Percentiles rank a stretch among this genome's conserved stretches.
These are phyloP conservation scores for Scleroderma citrinum DNA, from an alignment of 768 basidiomycete species.

Conservation along the genomic window DNA sequence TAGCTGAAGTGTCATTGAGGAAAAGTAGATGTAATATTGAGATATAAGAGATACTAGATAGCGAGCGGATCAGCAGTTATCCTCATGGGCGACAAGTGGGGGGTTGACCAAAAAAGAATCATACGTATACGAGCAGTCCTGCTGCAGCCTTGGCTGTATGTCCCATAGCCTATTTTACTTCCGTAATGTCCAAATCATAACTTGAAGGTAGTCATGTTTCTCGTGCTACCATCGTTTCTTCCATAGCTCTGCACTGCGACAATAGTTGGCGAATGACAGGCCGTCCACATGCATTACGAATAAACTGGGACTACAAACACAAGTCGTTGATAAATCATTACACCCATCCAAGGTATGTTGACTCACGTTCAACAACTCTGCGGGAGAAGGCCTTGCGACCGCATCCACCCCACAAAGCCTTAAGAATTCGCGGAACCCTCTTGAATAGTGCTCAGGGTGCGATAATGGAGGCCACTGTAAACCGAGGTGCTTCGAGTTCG, in stretches of 20 bases:
- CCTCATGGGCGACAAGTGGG: neutral
- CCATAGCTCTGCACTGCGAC: slow-evolving; percentile 61
- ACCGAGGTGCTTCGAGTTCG: slow-evolving; percentile 39
- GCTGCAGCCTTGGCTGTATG: neutral
- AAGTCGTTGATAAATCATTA: neutral
- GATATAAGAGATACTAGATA: neutral
- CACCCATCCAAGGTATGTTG: neutral
- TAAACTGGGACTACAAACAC: slow-evolving; percentile 54
- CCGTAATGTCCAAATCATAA: neutral
- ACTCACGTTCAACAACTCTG: slow-evolving; percentile 54
- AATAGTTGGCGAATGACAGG: slow-evolving; percentile 62
- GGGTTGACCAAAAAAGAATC: neutral
- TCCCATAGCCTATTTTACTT: neutral
- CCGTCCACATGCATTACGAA: slow-evolving; percentile 64
- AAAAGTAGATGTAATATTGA: neutral
- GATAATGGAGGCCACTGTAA: slow-evolving; percentile 62
- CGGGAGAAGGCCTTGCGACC: slow-evolving; percentile 47
- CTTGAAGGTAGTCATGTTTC: slow-evolving; percentile 5
- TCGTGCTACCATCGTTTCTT: slow-evolving; percentile 33
- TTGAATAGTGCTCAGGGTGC: slow-evolving; percentile 56
- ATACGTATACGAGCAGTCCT: neutral
- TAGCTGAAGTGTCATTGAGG: neutral
- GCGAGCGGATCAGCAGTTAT: neutral
- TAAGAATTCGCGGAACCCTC: slow-evolving; percentile 69
- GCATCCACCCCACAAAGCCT: slow-evolving; percentile 59